A percentile compares a stretch with the other conserved stretches of the same genome.
These are phyloP conservation scores for Yarrowia yakushimensis DNA, from an alignment of 805 yeast genomes.

Conservation along the genomic window DNA sequence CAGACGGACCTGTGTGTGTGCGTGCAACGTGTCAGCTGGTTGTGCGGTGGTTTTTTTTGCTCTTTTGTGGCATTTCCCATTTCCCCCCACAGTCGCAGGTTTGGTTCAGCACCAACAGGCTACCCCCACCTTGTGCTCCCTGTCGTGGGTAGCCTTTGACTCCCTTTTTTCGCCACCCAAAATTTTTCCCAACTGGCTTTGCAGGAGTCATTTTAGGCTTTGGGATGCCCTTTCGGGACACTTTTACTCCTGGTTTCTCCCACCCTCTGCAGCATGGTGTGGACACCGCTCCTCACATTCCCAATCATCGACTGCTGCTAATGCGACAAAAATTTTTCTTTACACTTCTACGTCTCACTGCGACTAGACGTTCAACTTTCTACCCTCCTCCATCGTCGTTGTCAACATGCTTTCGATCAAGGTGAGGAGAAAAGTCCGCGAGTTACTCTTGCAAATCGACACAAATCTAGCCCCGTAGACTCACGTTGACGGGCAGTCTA, in stretches of 20 bases:
- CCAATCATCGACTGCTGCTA: conserved; percentile 13
- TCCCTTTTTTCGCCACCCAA: conserved; percentile 18
- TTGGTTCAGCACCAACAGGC: neutral
- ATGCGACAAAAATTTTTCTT: conserved; percentile 16
- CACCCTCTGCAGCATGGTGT: conserved; percentile 11
- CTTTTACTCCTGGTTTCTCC: conserved; percentile 2
- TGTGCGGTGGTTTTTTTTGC: neutral
- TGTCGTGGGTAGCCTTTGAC: neutral
- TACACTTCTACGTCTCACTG: conserved; percentile 6
- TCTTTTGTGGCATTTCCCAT: neutral
- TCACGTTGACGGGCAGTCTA: neutral
- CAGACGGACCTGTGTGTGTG: neutral
- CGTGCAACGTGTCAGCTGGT: neutral
- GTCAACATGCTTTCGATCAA: neutral
- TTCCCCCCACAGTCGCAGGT: neutral
- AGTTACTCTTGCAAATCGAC: neutral
- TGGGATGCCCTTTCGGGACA: neutral
- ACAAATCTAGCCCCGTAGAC: neutral
- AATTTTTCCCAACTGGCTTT: neutral
- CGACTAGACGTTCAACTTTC: neutral
- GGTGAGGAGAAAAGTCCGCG: neutral
- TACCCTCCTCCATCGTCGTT: neutral
- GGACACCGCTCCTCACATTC: conserved; percentile 19
- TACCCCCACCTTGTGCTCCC: neutral
- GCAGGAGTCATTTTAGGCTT: conserved; percentile 21